phyloP scores from a whole-genome alignment of 2,329 filamentous ascomycete species.

The Arthrobotrys musiformis region DNA sequence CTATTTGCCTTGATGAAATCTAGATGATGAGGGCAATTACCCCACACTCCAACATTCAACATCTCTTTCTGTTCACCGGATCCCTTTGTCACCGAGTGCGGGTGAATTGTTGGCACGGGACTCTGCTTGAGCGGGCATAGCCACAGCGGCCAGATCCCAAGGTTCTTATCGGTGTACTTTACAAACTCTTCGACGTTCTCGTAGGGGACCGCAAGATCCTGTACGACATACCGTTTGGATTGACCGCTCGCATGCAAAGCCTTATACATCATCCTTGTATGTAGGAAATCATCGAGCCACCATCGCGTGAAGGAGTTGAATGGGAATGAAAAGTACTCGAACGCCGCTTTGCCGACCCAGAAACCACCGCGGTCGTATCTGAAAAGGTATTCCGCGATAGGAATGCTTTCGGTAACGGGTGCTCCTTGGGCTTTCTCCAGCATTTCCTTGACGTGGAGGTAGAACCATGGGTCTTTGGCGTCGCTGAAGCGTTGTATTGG shows the following conservation, averaged over 20 bases:
- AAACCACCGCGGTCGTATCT: conserved; percentile 77
- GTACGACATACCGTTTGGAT: conserved; percentile 63
- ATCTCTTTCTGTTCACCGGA: conserved; percentile 62
- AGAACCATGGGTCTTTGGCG: conserved; percentile 77
- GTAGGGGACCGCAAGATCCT: conserved; percentile 55
- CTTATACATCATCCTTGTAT: conserved; percentile 74
- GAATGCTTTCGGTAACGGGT: conserved; percentile 67
- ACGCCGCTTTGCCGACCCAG: conserved; percentile 74
- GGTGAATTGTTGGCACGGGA: conserved; percentile 62
- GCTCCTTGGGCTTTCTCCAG: conserved; percentile 26
- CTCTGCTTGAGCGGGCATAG: conserved; percentile 67
- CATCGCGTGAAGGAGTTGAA: conserved; percentile 73
- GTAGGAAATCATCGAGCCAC: conserved; percentile 71
- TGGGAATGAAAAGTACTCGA: conserved; percentile 72
- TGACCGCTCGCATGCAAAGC: conserved; percentile 73
- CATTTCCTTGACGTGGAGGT: conserved; percentile 70
- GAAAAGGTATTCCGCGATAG: conserved; percentile 75
- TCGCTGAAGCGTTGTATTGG: conserved; percentile 67
- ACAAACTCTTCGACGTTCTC: conserved; percentile 48
- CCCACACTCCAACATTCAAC: conserved; percentile 75
- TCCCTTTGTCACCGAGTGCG: conserved; percentile 17
- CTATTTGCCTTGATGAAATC: conserved; percentile 70
- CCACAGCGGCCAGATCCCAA: conserved; percentile 70
- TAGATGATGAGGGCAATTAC: conserved; percentile 64
- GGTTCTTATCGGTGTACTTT: conserved; percentile 65